Evolutionary conservation across 75 land plant species (phyloP).

Genomic region (Ceratopteris richardii): DNA sequence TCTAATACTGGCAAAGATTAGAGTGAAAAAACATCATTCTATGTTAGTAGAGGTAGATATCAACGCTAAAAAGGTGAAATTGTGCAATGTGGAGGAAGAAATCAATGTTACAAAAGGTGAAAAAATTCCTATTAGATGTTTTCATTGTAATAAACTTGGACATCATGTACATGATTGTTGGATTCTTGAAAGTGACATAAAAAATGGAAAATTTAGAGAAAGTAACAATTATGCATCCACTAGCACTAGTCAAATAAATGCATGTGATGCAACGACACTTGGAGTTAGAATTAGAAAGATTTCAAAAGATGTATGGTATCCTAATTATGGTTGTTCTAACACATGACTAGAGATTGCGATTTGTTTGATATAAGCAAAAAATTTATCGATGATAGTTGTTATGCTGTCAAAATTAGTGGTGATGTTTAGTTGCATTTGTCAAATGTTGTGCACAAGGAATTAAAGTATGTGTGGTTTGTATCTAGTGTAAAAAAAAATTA

Average conservation of each 20-base stretch:
- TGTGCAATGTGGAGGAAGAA: background rate
- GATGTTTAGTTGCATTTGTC: background rate
- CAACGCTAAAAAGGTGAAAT: background rate
- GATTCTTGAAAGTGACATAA: background rate
- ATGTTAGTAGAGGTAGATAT: background rate
- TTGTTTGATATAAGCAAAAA: background rate
- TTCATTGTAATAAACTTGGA: background rate
- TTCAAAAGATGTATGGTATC: background rate
- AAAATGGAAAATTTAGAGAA: background rate
- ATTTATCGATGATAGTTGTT: background rate
- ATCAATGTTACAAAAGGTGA: background rate
- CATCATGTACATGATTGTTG: too few relatives aligned
- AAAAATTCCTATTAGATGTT: background rate
- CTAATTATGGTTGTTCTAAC: background rate
- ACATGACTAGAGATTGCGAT: background rate
- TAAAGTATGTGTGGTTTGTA: background rate
- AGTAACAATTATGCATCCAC: constrained; percentile 1
- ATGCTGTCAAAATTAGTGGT: background rate
- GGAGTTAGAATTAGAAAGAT: background rate
- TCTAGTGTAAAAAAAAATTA: background rate
- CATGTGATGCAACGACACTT: background rate
- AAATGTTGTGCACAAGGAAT: background rate
- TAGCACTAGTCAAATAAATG: background rate
- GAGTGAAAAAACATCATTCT: background rate
- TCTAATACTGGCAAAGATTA: background rate